Percentiles rank a stretch among this genome's conserved stretches.
phyloP scores from a whole-genome alignment of 352 stramenopile species.

The Globisporangium takayamanum region DNA sequence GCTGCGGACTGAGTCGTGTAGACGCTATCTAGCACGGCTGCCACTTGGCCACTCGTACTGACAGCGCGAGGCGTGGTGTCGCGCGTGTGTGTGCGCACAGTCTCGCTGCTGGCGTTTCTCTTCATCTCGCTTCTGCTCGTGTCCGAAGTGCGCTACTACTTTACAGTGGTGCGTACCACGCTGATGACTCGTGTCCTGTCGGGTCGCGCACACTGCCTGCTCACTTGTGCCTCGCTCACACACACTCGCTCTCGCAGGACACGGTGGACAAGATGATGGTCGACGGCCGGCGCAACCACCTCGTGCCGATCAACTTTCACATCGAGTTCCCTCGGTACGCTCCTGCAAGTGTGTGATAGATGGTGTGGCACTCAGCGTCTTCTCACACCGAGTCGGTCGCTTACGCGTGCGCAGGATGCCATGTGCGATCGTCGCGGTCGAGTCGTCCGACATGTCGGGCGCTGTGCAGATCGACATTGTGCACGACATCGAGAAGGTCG shows the following conservation, averaged over 20 bases:
- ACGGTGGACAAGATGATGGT: slow-evolving; percentile 85
- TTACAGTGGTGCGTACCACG: slow-evolving; percentile 30
- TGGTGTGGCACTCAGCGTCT: not conserved
- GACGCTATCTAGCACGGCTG: too few relatives aligned
- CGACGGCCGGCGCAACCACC: slow-evolving; percentile 57
- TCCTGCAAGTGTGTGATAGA: not conserved
- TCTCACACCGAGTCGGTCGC: too few relatives aligned
- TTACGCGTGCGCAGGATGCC: slow-evolving; percentile 42
- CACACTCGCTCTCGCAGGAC: slow-evolving; percentile 25
- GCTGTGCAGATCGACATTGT: slow-evolving; percentile 65
- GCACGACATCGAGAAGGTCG: slow-evolving; percentile 76
- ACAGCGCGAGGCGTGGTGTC: not conserved
- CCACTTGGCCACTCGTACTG: not conserved
- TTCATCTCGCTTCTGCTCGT: slow-evolving; percentile 61
- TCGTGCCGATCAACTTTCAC: slow-evolving; percentile 77
- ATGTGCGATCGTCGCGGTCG: slow-evolving; percentile 63
- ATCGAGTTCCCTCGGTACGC: slow-evolving; percentile 63
- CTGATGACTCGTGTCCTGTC: not conserved
- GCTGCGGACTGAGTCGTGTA: too few relatives aligned
- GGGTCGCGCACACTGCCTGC: too few relatives aligned
- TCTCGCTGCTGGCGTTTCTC: slow-evolving; percentile 65
- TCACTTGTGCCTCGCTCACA: not conserved
- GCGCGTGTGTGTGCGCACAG: slow-evolving; percentile 14
- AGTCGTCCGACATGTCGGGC: slow-evolving; percentile 66
- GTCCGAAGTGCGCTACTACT: slow-evolving; percentile 77